Evolutionary conservation across 306 rosid species (phyloP).

Genomic region (Prunus mongolica): DNA sequence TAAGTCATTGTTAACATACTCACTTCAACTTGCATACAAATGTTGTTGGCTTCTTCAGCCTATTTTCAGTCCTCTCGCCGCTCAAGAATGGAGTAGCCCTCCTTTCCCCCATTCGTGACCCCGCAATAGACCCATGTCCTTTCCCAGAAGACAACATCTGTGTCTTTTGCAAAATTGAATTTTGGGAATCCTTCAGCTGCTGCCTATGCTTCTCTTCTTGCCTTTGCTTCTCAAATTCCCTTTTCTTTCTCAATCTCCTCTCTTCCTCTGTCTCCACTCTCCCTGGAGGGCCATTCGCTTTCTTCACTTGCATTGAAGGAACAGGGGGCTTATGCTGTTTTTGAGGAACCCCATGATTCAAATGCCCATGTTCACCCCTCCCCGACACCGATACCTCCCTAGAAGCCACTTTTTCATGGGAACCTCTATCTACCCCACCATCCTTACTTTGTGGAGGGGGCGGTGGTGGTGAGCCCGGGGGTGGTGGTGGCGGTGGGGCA

Average conservation of each 20-base stretch:
- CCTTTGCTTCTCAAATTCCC: conserved; percentile 79
- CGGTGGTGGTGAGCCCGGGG: conserved; percentile 61
- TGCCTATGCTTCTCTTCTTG: conserved; percentile 92
- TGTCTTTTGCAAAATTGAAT: conserved; percentile 62
- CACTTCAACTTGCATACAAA: conserved; percentile 97
- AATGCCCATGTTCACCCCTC: conserved; percentile 58
- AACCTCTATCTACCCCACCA: conserved; percentile 40
- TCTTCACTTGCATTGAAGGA: conserved; percentile 43
- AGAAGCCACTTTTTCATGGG: conserved; percentile 39
- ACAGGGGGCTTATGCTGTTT: conserved; percentile 62
- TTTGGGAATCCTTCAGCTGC: conserved; percentile 82
- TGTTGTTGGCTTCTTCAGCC: conserved; percentile 96
- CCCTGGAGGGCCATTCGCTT: conserved; percentile 48
- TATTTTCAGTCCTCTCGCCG: conserved; percentile 85
- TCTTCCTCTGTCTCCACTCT: conserved; percentile 87
- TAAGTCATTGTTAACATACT: conserved; percentile 41
- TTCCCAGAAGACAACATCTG: conserved; percentile 70
- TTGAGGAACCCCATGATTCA: conserved; percentile 42
- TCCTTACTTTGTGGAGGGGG: conserved; percentile 42
- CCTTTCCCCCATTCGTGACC: conserved; percentile 87
- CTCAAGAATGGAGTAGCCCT: conserved; percentile 66
- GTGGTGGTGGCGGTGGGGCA: conserved; percentile 76
- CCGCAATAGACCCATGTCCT: conserved; percentile 59
- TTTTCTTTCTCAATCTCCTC: conserved; percentile 71
- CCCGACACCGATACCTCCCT: conserved; percentile 53